These are phyloP conservation scores for Cucurbita pepo DNA, from an alignment of 306 rosid genomes.

Conservation along the genomic window DNA sequence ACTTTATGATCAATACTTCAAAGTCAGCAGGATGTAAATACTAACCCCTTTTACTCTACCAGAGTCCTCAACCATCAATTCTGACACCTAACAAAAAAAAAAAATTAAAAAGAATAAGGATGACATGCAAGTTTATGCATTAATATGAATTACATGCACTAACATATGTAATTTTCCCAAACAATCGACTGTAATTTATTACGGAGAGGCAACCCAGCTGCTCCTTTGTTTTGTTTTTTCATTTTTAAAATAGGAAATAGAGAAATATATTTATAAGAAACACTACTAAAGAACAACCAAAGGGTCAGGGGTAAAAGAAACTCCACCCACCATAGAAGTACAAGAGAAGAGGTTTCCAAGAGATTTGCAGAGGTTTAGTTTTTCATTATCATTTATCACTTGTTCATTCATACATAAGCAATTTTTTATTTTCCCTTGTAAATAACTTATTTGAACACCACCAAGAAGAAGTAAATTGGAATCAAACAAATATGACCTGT, in stretches of 20 bases:
- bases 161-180: not conserved
- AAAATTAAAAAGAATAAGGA: not conserved
- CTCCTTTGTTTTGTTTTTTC: not conserved
- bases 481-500: not conserved
- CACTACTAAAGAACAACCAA: not conserved
- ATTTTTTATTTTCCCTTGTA: not conserved
- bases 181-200: not conserved
- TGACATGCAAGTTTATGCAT: conserved; percentile 4
- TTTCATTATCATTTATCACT: too few relatives aligned
- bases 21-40: conserved; percentile 20
- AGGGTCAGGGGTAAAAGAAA: not conserved
- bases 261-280: not conserved
- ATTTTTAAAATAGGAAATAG: not conserved
- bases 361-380: too few relatives aligned
- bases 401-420: too few relatives aligned
- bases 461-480: not conserved
- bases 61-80: conserved; percentile 46
- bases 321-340: too few relatives aligned
- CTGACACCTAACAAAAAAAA: conserved; percentile 43
- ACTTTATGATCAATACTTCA: conserved; percentile 15
- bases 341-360: too few relatives aligned
- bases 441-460: not conserved
- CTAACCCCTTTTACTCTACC: conserved; percentile 77
- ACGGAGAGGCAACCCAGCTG: not conserved
- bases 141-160: not conserved